phyloP scores from a whole-genome alignment of 1,284 basidiomycete species.

The Fomitopsis pinicola region DNA sequence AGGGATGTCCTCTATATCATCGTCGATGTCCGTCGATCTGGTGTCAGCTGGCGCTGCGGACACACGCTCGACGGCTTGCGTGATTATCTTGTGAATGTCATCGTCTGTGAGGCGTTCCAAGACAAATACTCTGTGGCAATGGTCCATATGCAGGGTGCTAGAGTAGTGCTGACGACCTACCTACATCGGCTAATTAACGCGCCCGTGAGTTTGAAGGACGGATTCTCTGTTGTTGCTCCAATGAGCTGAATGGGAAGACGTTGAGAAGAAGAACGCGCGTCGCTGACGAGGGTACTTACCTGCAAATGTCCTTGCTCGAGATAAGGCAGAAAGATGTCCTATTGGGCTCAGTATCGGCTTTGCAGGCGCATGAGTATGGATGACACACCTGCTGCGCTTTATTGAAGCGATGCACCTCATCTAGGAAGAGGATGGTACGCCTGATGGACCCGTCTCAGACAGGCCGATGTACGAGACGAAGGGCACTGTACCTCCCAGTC shows the following conservation, averaged over 20 bases:
- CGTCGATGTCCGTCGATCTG: conserved; percentile 5
- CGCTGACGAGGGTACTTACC: conserved; percentile 29
- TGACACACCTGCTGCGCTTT: conserved; percentile 70
- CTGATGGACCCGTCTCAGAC: conserved; percentile 28
- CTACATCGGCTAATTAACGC: conserved; percentile 81
- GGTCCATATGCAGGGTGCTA: neutral
- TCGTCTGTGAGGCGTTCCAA: conserved; percentile 58
- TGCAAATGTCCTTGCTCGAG: conserved; percentile 78
- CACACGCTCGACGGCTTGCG: conserved; percentile 44
- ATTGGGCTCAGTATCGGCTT: neutral
- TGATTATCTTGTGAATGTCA: conserved; percentile 50
- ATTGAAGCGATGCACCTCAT: conserved; percentile 90
- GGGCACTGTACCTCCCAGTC: conserved; percentile 51
- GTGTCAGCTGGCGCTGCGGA: conserved; percentile 15
- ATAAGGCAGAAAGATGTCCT: conserved; percentile 80
- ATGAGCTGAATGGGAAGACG: conserved; percentile 47
- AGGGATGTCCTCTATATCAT: conserved; percentile 10
- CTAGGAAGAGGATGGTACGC: conserved; percentile 73
- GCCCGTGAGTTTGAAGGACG: conserved; percentile 80
- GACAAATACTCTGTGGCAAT: conserved; percentile 50
- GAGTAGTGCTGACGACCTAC: conserved; percentile 33
- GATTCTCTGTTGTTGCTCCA: conserved; percentile 91
- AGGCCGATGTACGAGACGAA: neutral
- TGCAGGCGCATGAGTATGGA: neutral
- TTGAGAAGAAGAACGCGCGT: neutral